Conservation (phyloP, 2,329 filamentous ascomycete genomes). For the Trichoderma sp. region DNA sequence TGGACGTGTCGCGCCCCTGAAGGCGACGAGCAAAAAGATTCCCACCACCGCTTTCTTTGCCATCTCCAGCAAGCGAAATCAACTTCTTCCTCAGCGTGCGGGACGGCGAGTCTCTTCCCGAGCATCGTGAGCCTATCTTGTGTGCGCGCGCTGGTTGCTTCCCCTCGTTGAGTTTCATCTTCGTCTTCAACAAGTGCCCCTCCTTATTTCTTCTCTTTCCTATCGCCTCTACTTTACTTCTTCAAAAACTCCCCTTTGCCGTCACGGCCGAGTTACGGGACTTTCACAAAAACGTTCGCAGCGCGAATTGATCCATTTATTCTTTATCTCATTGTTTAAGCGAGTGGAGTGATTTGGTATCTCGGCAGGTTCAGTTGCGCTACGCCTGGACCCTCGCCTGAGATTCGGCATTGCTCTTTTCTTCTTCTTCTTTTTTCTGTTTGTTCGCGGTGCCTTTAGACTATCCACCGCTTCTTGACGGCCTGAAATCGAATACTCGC, state of each 20-base stretch:
- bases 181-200: conserved; percentile 17
- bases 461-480: conserved; percentile 5
- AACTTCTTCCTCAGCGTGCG: conserved; percentile 12
- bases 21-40: conserved; percentile 20
- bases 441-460: neutral
- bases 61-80: conserved; percentile 23
- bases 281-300: conserved; percentile 15
- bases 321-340: neutral
- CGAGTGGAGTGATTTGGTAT: conserved; percentile 10
- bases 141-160: conserved; percentile 18
- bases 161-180: conserved; percentile 17
- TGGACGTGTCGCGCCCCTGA: conserved; percentile 20
- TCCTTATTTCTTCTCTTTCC: conserved; percentile 15
- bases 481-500: neutral
- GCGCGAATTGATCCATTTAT: conserved; percentile 19
- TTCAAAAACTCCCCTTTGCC: neutral
- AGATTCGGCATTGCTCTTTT: conserved; percentile 15
- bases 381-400: conserved; percentile 3
- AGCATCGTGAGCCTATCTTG: conserved; percentile 18
- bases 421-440: neutral
- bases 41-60: conserved; percentile 13
- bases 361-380: conserved; percentile 11
- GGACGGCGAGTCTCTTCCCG: conserved; percentile 12
- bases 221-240: conserved; percentile 21
- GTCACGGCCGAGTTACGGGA: conserved; percentile 1